Conservation (phyloP, 1,284 basidiomycete species). For the Uromyces viciae-fabae region DNA sequence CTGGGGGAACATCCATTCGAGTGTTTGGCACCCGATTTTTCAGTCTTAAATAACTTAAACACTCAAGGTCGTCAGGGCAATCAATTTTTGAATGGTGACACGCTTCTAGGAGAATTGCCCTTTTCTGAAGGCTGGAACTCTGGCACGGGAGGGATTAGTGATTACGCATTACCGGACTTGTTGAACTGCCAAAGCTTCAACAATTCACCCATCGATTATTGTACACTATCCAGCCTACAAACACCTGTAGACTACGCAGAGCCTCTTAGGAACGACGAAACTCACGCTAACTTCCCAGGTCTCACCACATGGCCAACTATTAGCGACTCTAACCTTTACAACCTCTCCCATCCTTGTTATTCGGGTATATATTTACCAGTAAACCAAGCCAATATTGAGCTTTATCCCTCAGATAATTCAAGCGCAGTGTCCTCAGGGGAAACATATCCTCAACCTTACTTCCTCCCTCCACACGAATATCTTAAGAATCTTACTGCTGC, state of each 20-base stretch:
- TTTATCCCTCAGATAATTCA: neutral
- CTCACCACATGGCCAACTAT: neutral
- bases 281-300: neutral
- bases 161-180: constrained; percentile 2
- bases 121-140: neutral
- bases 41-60: neutral
- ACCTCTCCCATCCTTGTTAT: neutral
- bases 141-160: neutral
- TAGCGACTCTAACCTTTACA: neutral
- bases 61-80: neutral
- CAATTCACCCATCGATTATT: constrained; percentile 1
- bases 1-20: neutral
- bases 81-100: neutral
- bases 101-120: neutral
- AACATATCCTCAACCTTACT: neutral
- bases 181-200: constrained; percentile 13
- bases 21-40: neutral
- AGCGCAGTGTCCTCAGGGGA: neutral
- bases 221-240: neutral
- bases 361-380: neutral
- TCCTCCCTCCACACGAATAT: neutral
- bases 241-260: constrained; percentile 1
- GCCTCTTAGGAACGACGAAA: neutral
- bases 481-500: neutral
- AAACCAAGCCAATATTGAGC: neutral